phyloP scores from a whole-genome alignment of 2,329 filamentous ascomycete species.

The Lasiodiplodia hormozganensis region DNA sequence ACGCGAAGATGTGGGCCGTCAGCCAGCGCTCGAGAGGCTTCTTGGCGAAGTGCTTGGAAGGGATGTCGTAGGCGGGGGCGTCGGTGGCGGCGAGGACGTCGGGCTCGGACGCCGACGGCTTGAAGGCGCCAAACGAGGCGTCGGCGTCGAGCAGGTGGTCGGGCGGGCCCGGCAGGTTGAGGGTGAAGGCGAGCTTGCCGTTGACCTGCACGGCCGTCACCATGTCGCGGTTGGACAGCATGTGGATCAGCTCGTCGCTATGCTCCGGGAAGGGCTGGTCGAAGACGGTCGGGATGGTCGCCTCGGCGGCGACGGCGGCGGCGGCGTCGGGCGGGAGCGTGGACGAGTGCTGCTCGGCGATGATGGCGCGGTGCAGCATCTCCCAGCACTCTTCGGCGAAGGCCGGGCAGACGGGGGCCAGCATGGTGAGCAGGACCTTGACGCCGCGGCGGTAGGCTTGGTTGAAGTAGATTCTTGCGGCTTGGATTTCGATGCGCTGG shows the following conservation, averaged over 20 bases:
- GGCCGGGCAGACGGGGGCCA: constrained; percentile 81
- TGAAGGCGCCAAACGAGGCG: constrained; percentile 64
- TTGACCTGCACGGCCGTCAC: constrained; percentile 77
- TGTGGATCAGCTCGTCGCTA: constrained; percentile 56
- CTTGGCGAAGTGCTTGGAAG: constrained; percentile 39
- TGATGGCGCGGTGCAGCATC: constrained; percentile 54
- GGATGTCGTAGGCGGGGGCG: neutral
- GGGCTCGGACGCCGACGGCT: neutral
- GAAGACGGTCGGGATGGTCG: constrained; percentile 48
- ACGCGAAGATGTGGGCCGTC: constrained; percentile 65
- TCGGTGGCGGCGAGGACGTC: neutral
- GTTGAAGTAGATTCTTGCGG: constrained; percentile 53
- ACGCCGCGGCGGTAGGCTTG: constrained; percentile 44
- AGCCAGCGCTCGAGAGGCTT: constrained; percentile 65
- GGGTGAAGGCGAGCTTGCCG: constrained; percentile 73
- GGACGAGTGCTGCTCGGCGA: constrained; percentile 31
- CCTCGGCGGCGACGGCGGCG: constrained; percentile 27
- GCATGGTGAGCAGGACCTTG: constrained; percentile 69
- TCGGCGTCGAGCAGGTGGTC: constrained; percentile 70
- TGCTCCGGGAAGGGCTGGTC: constrained; percentile 63
- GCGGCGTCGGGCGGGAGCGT: constrained; percentile 18
- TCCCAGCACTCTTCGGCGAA: constrained; percentile 84
- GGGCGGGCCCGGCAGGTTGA: constrained; percentile 45
- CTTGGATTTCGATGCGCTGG: constrained; percentile 46
- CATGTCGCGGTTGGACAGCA: constrained; percentile 59